Evolutionary conservation across 768 basidiomycete species (phyloP), one percentile per base, ranked within the genome.

Genomic region (Porphyrellus cyaneotinctus): DNA sequence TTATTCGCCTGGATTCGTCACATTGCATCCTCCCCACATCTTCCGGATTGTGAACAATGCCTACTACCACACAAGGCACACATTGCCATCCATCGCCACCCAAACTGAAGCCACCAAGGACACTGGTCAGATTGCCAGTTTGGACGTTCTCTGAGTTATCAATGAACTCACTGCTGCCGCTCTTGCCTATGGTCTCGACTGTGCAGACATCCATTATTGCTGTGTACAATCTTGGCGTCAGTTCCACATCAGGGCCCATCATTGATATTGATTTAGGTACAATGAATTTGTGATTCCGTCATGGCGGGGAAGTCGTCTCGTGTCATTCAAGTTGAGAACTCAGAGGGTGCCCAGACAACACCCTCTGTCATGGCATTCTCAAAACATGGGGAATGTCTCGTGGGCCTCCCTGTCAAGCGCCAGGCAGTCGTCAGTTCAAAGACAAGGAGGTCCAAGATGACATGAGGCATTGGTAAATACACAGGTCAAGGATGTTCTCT

Each of bases 291-390:
- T 70, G 91, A 93, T 52, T 84, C 88, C 44, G 81, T 97, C 56
- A 97, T 95, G 91, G 95, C 97, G 76, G 95, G 92, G 61, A 86
- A 95, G 76, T 87, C 85, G 32, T 83, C 95, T 45, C 88, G 91
- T 59, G 95, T 98, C 58, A 88, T 99, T n/a, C n/a, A n/a, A n/a
- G n/a, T n/a, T 61, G 97, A 97, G 75, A 98, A 98, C 77, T 77
- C 95, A 6, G 95, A 98, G 77, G 95, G 97, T 77, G 90, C 89
- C 52, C 85, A 95, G 61, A 98, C 97, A 57, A 99, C 97, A 15
- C 97, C 97, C 3, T 99, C 97, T 33, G 93, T 97, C 51, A 91
- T 98, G 60, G 95, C 95, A 35, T 99, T 99, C 80, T 93, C 97
- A 50, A 97, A 97, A 72, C 94, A 97, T 63, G 93, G 92, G 51